Percentiles rank a stretch among this genome's conserved stretches.
These are phyloP conservation scores for Macadamia integrifolia DNA, from an alignment of 164 flowering plant genomes.

Conservation along the genomic window DNA sequence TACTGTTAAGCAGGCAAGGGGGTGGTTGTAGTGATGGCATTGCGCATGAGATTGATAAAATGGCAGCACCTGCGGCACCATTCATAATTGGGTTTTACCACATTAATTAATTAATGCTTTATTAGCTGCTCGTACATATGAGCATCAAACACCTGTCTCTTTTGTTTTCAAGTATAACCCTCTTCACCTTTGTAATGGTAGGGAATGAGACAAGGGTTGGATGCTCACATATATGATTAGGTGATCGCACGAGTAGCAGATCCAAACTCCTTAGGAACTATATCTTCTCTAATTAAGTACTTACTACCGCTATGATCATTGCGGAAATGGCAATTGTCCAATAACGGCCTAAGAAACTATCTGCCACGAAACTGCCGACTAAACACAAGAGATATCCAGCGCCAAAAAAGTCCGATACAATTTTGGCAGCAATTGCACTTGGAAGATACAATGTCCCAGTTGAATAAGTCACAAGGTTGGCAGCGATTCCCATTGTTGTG, in stretches of 20 bases:
- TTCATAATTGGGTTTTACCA: not conserved
- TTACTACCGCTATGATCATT: slow-evolving; percentile 44
- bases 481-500: slow-evolving; percentile 89
- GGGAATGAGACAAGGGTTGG: too few species aligned
- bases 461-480: slow-evolving; percentile 85
- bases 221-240: too few species aligned
- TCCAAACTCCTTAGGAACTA: too few species aligned
- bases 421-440: slow-evolving; percentile 69
- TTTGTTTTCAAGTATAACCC: too few species aligned
- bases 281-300: not conserved
- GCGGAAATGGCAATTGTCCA: slow-evolving; percentile 67
- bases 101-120: too few species aligned
- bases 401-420: slow-evolving; percentile 82
- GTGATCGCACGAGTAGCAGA: too few species aligned
- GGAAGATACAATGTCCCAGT: slow-evolving; percentile 74
- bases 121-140: too few species aligned
- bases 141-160: too few species aligned
- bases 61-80: slow-evolving; percentile 47
- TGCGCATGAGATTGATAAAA: slow-evolving; percentile 44
- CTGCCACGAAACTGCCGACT: slow-evolving; percentile 91
- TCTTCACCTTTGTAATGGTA: too few species aligned
- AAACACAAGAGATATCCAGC: slow-evolving; percentile 68
- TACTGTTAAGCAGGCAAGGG: slow-evolving; percentile 28
- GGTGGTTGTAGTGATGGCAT: slow-evolving; percentile 72
- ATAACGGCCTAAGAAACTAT: slow-evolving; percentile 78